These are phyloP conservation scores for Macaranga tanarius DNA, from an alignment of 441 rosid species.

Conservation along the genomic window DNA sequence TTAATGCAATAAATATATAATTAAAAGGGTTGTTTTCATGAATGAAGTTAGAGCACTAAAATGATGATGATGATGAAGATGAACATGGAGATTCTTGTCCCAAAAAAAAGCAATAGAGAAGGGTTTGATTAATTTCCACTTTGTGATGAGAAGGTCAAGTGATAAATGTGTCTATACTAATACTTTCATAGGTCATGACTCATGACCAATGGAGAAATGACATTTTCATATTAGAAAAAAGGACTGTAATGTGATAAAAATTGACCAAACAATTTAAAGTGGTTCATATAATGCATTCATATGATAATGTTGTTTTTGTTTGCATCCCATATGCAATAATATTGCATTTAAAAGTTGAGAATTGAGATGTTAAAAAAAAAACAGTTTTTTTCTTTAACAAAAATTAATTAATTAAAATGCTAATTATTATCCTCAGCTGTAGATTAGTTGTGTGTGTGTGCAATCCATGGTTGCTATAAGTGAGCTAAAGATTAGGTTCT, in stretches of 20 bases:
- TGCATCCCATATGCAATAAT: not conserved
- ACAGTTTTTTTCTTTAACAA: too few species aligned
- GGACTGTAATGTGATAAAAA: constrained; percentile 5
- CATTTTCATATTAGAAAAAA: constrained; percentile 18
- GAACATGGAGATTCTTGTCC: too few species aligned
- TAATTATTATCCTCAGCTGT: too few species aligned
- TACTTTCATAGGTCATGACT: not conserved
- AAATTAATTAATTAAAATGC: too few species aligned
- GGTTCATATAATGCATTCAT: constrained; percentile 17
- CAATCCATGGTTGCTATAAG: not conserved
- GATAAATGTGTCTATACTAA: not conserved
- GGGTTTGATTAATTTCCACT: constrained; percentile 1
- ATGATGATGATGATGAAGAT: not conserved
- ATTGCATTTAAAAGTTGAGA: too few species aligned
- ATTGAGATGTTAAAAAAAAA: too few species aligned
- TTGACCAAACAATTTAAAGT: constrained; percentile 23
- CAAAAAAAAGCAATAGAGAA: not conserved
- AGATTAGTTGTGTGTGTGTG: too few species aligned
- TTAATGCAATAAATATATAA: too few species aligned
- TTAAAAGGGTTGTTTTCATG: constrained; percentile 15
- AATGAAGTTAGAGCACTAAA: constrained; percentile 7
- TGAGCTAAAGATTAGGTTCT: constrained; percentile 3
- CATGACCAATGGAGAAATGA: constrained; percentile 15
- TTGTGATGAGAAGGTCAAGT: constrained; percentile 6
- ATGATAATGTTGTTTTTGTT: not conserved